A percentile compares a stretch with the other conserved stretches of the same genome.
Conservation (phyloP, 2,329 filamentous ascomycete genomes). For the Elsinoe arachidis region DNA sequence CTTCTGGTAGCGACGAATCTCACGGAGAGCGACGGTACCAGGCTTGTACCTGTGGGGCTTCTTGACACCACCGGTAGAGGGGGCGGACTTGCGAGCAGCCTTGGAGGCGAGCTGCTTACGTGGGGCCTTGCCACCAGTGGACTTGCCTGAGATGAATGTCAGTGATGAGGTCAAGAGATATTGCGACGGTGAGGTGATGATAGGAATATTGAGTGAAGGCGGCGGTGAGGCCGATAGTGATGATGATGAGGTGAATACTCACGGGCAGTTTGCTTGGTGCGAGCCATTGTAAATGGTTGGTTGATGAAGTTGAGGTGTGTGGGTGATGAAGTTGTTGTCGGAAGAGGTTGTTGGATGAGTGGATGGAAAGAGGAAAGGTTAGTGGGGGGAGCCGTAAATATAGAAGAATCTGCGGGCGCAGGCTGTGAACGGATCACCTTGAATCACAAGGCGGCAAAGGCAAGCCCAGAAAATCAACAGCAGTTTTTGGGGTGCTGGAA, state of each 20-base stretch:
- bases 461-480: constrained; percentile 14
- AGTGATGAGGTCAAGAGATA: constrained; percentile 18
- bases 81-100: constrained; percentile 96
- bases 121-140: constrained; percentile 63
- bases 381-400: constrained; percentile 19
- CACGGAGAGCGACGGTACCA: constrained; percentile 71
- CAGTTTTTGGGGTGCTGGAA: constrained; percentile 1
- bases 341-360: constrained; percentile 21
- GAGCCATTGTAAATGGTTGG: constrained; percentile 37
- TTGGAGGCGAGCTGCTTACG: constrained; percentile 98
- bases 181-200: constrained; percentile 15
- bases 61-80: constrained; percentile 72
- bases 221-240: constrained; percentile 17
- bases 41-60: constrained; percentile 49
- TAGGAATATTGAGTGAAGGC: constrained; percentile 15
- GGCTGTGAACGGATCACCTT: constrained; percentile 15
- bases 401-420: constrained; percentile 15
- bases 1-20: constrained; percentile 86
- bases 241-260: constrained; percentile 30
- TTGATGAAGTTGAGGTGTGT: constrained; percentile 16
- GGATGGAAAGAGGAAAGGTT: constrained; percentile 20
- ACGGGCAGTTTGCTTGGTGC: constrained; percentile 50
- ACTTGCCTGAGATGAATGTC: constrained; percentile 52
- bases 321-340: constrained; percentile 19
- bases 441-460: constrained; percentile 16